phyloP scores from a whole-genome alignment of 2,329 filamentous ascomycete species.

The Ophiostoma populinum region DNA sequence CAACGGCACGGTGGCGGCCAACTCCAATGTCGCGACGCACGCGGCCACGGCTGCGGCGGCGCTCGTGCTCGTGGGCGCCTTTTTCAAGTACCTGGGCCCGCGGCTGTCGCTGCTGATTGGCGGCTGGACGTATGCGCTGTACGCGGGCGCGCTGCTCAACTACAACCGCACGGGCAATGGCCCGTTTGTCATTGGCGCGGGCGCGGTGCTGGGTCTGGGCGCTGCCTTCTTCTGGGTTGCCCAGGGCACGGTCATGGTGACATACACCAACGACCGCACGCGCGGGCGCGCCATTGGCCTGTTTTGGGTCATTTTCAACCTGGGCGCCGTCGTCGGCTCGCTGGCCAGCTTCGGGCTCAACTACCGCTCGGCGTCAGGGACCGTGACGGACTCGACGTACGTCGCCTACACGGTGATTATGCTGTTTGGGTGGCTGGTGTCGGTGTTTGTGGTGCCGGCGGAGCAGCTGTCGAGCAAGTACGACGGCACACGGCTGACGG shows the following conservation, averaged over 20 bases:
- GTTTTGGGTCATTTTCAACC: constrained; percentile 93
- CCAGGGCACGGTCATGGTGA: constrained; percentile 77
- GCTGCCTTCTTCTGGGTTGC: constrained; percentile 68
- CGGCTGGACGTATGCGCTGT: constrained; percentile 60
- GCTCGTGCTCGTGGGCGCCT: constrained; percentile 32
- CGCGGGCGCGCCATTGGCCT: constrained; percentile 80
- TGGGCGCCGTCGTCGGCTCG: constrained; percentile 74
- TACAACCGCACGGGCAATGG: constrained; percentile 51
- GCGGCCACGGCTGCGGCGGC: constrained; percentile 29
- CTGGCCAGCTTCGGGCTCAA: constrained; percentile 57
- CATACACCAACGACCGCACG: constrained; percentile 61
- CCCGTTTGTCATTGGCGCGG: constrained; percentile 60
- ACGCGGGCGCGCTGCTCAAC: constrained; percentile 51
- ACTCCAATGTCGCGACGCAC: constrained; percentile 36
- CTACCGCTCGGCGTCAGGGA: constrained; percentile 10
- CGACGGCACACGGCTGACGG: constrained; percentile 4
- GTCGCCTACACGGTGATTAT: constrained; percentile 11
- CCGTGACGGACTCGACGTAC: constrained; percentile 11
- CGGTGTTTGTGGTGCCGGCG: constrained; percentile 52
- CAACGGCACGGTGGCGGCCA: constrained; percentile 34
- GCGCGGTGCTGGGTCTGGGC: constrained; percentile 58
- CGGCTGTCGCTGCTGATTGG: constrained; percentile 51
- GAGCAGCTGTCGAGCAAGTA: constrained; percentile 7
- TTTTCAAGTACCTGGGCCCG: constrained; percentile 56
- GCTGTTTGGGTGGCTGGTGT: constrained; percentile 11